Base-by-base conservation (phyloP, 495 filamentous ascomycete species). In the Penicillium taxi region DNA sequence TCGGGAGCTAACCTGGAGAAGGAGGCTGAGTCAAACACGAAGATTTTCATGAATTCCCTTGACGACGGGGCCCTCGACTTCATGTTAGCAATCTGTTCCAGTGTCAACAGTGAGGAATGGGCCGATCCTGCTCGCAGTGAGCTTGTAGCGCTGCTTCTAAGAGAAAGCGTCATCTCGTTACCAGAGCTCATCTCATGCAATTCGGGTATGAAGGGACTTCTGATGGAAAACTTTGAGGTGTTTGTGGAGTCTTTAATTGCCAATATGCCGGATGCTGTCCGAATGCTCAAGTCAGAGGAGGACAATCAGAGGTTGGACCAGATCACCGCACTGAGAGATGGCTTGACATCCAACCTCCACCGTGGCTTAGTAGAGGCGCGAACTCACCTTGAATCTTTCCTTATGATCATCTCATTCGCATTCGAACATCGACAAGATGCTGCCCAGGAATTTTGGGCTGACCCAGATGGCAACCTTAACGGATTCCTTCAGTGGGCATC, bases 401-500 rank as follows among this genome's bases (percentile, higher is more conserved):
- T 96, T 11, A 71, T 96, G 48, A 80, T 95, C 39, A 87, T 96
- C 28, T 79, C 90, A 12, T 94, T 90, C 55, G 77, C 84, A n/a
- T 96, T 86, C 53, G 81, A 95, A 45, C 76, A 78, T 23, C 78
- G 85, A 12, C 74, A 78, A 22, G 86, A 94, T 24, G 80, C 85
- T 9, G 84, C 89, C 15, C 77, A 87, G 52, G 77, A 75, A 26
- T 95, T 96, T 42, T 96, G 90, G 90, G 71, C 69, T 29, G 88
- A 93, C 43, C 72, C 78, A 2, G 93, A 96, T 44, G 81, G 84
- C 47, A 94, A 95, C 46, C 64, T 96, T 26, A 81, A 82, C 44
- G 91, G 91, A 4, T 99, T 99, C 52, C 67, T 99, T 42, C 81
- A 88, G 38, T 99, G 93, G 93, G 86, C 90, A 17, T 94, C 93